A percentile compares a stretch with the other conserved stretches of the same genome.
Evolutionary conservation across 2,329 filamentous ascomycete genomes (phyloP).

Genomic region (Apiospora pterosperma): DNA sequence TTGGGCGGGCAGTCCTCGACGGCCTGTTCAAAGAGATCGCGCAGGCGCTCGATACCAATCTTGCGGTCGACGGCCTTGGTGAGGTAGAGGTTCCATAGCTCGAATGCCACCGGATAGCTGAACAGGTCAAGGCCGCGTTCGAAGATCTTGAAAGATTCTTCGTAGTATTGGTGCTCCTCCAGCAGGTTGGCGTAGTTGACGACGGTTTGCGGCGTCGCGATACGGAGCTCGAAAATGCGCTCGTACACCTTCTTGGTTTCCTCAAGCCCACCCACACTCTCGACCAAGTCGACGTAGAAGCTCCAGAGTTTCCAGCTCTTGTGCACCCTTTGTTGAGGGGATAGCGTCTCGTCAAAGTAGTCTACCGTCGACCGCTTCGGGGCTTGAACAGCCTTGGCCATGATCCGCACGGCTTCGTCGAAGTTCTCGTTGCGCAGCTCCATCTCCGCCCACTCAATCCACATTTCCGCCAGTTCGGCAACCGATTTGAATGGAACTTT

Average conservation of each 20-base stretch:
- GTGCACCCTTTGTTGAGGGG: constrained; percentile 93
- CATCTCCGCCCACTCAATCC: constrained; percentile 99
- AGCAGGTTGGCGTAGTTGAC: constrained; percentile 97
- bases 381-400: constrained; percentile 96
- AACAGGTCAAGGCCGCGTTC: constrained; percentile 97
- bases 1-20: constrained; percentile 92
- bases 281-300: constrained; percentile 97
- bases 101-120: constrained; percentile 95
- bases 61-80: constrained; percentile 96
- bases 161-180: constrained; percentile 91
- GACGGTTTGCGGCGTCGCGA: constrained; percentile 95
- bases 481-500: constrained; percentile 98
- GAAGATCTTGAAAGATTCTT: constrained; percentile 97
- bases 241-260: constrained; percentile 95
- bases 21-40: constrained; percentile 96
- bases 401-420: constrained; percentile 88
- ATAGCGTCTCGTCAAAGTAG: constrained; percentile 93
- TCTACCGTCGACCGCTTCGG: constrained; percentile 97
- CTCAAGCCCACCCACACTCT: constrained; percentile 86
- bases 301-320: constrained; percentile 99
- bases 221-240: constrained; percentile 94
- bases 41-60: constrained; percentile 88
- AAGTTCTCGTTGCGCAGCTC: constrained; percentile 95
- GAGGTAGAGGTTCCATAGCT: constrained; percentile 97
- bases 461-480: constrained; percentile 94